phyloP scores from a whole-genome alignment of 495 filamentous ascomycete genomes.

The Aspergillus egyptiacus region DNA sequence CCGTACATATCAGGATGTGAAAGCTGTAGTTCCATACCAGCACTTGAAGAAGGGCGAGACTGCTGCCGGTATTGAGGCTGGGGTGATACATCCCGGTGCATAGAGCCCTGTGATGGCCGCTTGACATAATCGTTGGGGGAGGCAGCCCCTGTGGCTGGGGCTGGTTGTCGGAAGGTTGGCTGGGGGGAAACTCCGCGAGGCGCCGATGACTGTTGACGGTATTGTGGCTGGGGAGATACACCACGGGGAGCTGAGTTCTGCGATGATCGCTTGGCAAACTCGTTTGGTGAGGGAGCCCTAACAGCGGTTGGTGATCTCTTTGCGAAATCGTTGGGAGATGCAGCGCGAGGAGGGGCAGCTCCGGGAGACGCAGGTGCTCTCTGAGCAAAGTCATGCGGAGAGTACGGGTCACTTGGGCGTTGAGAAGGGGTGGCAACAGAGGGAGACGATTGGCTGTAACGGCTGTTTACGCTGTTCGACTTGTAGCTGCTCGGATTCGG shows the following conservation, averaged over 20 bases:
- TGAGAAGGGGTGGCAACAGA: conserved; percentile 33
- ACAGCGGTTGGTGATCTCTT: neutral
- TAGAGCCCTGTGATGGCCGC: conserved; percentile 17
- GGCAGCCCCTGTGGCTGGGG: neutral
- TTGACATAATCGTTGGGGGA: conserved; percentile 8
- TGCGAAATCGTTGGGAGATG: conserved; percentile 5
- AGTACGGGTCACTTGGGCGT: conserved; percentile 52
- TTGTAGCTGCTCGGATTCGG: conserved; percentile 35
- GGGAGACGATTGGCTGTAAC: conserved; percentile 38
- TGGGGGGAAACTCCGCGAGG: conserved; percentile 5
- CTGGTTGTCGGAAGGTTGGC: conserved; percentile 18
- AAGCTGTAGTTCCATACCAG: conserved; percentile 77
- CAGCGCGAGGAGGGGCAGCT: conserved; percentile 4
- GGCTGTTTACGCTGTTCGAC: conserved; percentile 36
- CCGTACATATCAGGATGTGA: conserved; percentile 51
- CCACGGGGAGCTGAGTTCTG: neutral
- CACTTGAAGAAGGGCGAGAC: conserved; percentile 59
- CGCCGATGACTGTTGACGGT: conserved; percentile 17
- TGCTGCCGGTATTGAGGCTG: conserved; percentile 53
- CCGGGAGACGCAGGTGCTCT: conserved; percentile 31
- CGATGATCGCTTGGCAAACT: neutral
- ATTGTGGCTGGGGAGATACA: conserved; percentile 20
- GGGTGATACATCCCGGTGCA: conserved; percentile 50
- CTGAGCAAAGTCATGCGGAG: conserved; percentile 42
- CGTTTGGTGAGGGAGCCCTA: conserved; percentile 3